Base-by-base conservation (phyloP, 1,139 yeast species). In the Sugiyamaella novakii region DNA sequence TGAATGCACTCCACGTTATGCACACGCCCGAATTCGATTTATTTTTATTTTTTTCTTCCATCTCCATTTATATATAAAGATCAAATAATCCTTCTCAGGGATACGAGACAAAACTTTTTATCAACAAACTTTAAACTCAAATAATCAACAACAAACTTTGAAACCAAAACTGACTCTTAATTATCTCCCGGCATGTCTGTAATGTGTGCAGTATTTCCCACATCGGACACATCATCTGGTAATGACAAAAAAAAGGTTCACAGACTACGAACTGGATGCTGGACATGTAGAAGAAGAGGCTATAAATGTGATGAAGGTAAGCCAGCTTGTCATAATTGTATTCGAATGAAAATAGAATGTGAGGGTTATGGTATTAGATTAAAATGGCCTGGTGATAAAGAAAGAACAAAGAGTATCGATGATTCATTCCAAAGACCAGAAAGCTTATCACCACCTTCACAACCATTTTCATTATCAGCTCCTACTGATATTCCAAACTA, bases 291-390 rank as follows among this genome's bases (percentile, higher is more conserved):
- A 62, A 77, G 78, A 59, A 74, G 95, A 62, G 73, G 95, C 49
- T 91, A 87, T 49, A 87, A 87, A 63, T 87, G 96, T 72, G 95
- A 87, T 62, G 95, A 87, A 63, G 71, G 70, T 1, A 80, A 78
- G 58, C 95, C 95, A 0, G 60, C 68, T 3, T 59, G 62, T 35
- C 30, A 43, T 18, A 54, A 56, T 24, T 59, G 62, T 37, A 37
- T 17, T n/a, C 31, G 47, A 7, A 53, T 61, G 43, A 56, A 61
- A 35, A 42, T 61, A 14, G 39, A 38, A 11, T 61, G 65, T 34
- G 65, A 61, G 37, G 65, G 65, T 8, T 61, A 61, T 42, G 64
- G 61, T 8, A 60, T 61, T 30, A 52, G 64, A 29, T 53, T 61
- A 24, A 61, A 60, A 43, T 61, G 64, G 64, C 64, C 61, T n/a